A percentile compares a stretch with the other conserved stretches of the same genome.
phyloP scores from a whole-genome alignment of 768 basidiomycete species.

The Piloderma croceum region DNA sequence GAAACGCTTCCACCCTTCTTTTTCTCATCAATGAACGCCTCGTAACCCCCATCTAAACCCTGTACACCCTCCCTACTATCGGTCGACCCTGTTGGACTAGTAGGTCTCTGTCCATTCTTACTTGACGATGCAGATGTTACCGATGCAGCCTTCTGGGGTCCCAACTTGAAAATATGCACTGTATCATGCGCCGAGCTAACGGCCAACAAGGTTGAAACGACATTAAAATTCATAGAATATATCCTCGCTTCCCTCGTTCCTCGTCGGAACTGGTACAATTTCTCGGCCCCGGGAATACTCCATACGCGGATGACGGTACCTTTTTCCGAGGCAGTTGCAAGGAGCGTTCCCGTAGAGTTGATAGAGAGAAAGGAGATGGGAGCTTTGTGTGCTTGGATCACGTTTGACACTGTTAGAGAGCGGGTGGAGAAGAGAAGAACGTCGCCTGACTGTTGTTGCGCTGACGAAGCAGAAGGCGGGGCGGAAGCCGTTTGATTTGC shows the following conservation, averaged over 20 bases:
- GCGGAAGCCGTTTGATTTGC: constrained; percentile 34
- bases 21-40: constrained; percentile 77
- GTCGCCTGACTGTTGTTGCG: constrained; percentile 60
- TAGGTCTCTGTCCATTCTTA: constrained; percentile 23
- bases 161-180: constrained; percentile 93
- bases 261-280: constrained; percentile 90
- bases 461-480: constrained; percentile 30
- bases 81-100: constrained; percentile 61
- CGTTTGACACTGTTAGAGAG: constrained; percentile 86
- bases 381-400: constrained; percentile 94
- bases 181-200: constrained; percentile 92
- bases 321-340: constrained; percentile 91
- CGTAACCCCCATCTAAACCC: constrained; percentile 72
- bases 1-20: constrained; percentile 53
- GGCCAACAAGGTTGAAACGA: constrained; percentile 74
- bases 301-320: constrained; percentile 98
- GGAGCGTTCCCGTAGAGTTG: constrained; percentile 80
- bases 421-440: constrained; percentile 94
- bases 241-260: constrained; percentile 86
- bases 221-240: constrained; percentile 81
- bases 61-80: constrained; percentile 59
- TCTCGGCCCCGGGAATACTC: constrained; percentile 85
- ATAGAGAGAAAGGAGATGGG: constrained; percentile 85
- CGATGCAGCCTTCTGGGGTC: constrained; percentile 26
- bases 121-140: background rate